Evolutionary conservation across 345 rosid genomes (phyloP).

Genomic region (Mangifera indica): DNA sequence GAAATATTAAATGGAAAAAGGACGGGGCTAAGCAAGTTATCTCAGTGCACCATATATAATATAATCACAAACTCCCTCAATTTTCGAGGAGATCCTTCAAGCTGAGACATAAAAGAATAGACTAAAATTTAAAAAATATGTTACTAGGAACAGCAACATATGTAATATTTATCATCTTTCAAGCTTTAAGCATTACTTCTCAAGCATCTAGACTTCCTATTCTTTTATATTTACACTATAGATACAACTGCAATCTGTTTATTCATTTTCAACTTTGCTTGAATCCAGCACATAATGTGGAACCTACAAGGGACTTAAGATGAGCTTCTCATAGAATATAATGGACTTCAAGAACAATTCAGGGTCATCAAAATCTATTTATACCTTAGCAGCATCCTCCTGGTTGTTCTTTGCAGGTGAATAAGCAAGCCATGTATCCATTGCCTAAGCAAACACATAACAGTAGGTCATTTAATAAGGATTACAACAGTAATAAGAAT

Average conservation of each 20-base stretch:
- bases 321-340: not conserved
- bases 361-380: not conserved
- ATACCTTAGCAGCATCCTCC: conserved; percentile 93
- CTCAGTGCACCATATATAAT: not conserved
- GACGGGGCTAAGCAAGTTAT: not conserved
- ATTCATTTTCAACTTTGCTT: not conserved
- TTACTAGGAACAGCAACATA: not conserved
- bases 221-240: not conserved
- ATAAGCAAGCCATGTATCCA: conserved; percentile 89
- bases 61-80: not conserved
- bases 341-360: not conserved
- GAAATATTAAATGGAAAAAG: not conserved
- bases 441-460: conserved; percentile 42
- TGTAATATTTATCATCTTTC: not conserved
- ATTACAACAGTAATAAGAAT: not conserved
- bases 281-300: not conserved
- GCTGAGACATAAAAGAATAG: not conserved
- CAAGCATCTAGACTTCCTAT: not conserved
- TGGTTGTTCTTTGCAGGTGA: conserved; percentile 95
- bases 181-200: not conserved
- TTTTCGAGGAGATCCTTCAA: not conserved
- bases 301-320: not conserved
- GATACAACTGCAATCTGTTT: not conserved
- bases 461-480: conserved; percentile 8
- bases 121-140: not conserved